These are phyloP conservation scores for Colletotrichum simmondsii DNA, from an alignment of 2,329 filamentous ascomycete genomes.

Conservation along the genomic window DNA sequence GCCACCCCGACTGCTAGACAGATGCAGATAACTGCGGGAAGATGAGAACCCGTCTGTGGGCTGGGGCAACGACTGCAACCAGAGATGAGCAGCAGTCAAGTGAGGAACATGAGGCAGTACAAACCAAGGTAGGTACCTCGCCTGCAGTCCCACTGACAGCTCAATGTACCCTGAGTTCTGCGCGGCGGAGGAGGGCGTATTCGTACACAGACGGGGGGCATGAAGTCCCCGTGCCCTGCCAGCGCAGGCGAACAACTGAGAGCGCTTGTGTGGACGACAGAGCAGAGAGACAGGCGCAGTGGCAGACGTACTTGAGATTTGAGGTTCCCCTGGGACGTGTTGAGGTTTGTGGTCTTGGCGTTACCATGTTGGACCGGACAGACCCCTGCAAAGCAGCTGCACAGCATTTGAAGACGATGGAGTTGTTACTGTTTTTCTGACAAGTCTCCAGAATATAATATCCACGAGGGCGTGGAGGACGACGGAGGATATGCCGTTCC, in stretches of 20 bases:
- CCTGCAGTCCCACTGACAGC: not conserved
- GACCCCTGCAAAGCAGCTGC: slow-evolving; percentile 22
- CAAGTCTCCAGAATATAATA: slow-evolving; percentile 25
- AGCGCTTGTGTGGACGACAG: not conserved
- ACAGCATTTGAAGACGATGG: slow-evolving; percentile 15
- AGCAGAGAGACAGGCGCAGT: not conserved
- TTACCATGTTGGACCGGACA: slow-evolving; percentile 4
- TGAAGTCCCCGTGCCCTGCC: not conserved
- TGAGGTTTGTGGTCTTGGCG: not conserved
- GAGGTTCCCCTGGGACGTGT: not conserved
- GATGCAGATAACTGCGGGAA: not conserved
- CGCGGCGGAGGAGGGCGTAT: not conserved
- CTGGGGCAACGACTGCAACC: not conserved
- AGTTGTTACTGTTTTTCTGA: slow-evolving; percentile 6
- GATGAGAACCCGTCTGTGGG: not conserved
- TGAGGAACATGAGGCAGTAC: not conserved
- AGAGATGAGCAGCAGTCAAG: not conserved
- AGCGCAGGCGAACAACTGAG: not conserved
- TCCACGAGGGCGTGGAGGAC: slow-evolving; percentile 13
- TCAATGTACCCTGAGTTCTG: not conserved
- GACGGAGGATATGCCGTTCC: slow-evolving; percentile 28
- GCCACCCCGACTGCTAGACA: not conserved
- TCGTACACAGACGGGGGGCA: not conserved
- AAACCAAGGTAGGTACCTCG: not conserved
- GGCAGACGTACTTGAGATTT: not conserved